These are phyloP conservation scores for Scytalidium sp. DNA, from an alignment of 2,329 filamentous ascomycete species.

Conservation along the genomic window DNA sequence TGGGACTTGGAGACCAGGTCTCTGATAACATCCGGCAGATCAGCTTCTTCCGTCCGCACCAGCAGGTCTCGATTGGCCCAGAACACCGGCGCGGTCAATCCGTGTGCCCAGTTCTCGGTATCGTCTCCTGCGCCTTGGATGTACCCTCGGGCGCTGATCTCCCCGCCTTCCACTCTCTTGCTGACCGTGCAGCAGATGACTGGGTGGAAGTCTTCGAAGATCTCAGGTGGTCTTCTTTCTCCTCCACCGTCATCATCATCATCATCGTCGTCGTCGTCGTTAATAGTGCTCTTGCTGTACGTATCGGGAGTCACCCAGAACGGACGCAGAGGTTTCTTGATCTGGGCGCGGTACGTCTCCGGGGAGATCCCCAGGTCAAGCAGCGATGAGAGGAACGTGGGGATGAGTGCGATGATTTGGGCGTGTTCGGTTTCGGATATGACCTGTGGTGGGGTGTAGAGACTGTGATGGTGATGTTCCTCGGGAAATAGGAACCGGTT, in stretches of 20 bases:
- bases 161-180: constrained; percentile 63
- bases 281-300: constrained; percentile 33
- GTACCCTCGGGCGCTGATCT: constrained; percentile 71
- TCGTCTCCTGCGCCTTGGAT: constrained; percentile 96
- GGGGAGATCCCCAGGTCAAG: constrained; percentile 61
- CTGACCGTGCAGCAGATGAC: constrained; percentile 87
- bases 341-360: constrained; percentile 45
- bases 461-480: constrained; percentile 38
- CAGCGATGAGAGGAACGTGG: constrained; percentile 50
- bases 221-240: constrained; percentile 8
- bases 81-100: constrained; percentile 75
- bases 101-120: constrained; percentile 86
- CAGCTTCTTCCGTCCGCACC: constrained; percentile 61
- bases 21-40: constrained; percentile 52
- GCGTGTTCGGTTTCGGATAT: constrained; percentile 73
- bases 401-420: constrained; percentile 63
- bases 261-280: constrained; percentile 8
- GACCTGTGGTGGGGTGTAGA: constrained; percentile 70
- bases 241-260: no score
- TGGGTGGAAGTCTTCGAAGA: constrained; percentile 62
- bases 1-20: constrained; percentile 34
- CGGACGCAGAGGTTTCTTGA: constrained; percentile 72
- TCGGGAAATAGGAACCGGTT: constrained; percentile 75
- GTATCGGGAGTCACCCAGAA: constrained; percentile 78
- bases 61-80: constrained; percentile 67